phyloP scores from a whole-genome alignment of 2,329 filamentous ascomycete genomes.

The Fusarium stilboides region DNA sequence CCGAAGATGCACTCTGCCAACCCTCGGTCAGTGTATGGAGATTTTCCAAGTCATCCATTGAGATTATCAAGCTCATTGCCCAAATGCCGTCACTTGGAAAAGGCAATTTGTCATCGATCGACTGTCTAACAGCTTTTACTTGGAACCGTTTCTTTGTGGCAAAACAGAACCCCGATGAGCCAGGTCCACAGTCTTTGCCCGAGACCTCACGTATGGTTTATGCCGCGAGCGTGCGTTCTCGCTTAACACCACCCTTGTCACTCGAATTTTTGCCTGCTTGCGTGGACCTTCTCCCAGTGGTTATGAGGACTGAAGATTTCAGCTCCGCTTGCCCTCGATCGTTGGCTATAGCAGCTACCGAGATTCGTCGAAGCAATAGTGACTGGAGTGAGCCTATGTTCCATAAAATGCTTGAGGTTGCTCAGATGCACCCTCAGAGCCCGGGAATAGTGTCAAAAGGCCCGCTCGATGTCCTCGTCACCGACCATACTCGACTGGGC shows the following conservation, averaged over 20 bases:
- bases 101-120: neutral
- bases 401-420: slow-evolving; percentile 14
- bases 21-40: slow-evolving; percentile 15
- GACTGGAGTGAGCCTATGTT: slow-evolving; percentile 15
- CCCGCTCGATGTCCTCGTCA: slow-evolving; percentile 11
- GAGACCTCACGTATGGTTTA: slow-evolving; percentile 10
- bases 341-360: slow-evolving; percentile 3
- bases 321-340: neutral
- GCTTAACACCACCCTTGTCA: slow-evolving; percentile 12
- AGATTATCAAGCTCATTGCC: neutral
- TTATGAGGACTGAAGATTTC: neutral
- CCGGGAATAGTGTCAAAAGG: slow-evolving; percentile 18
- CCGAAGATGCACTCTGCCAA: slow-evolving; percentile 5
- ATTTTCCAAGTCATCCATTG: neutral
- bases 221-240: slow-evolving; percentile 15
- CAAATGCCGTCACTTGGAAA: neutral
- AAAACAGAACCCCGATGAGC: neutral
- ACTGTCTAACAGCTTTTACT: slow-evolving; percentile 17
- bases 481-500: slow-evolving; percentile 15
- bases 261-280: slow-evolving; percentile 15
- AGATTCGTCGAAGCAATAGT: slow-evolving; percentile 19
- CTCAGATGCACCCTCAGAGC: slow-evolving; percentile 12
- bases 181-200: slow-evolving; percentile 2
- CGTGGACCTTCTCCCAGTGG: slow-evolving; percentile 15
- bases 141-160: slow-evolving; percentile 21